Conservation (phyloP, 2,329 filamentous ascomycete species). For the Ophiostoma sp. region DNA sequence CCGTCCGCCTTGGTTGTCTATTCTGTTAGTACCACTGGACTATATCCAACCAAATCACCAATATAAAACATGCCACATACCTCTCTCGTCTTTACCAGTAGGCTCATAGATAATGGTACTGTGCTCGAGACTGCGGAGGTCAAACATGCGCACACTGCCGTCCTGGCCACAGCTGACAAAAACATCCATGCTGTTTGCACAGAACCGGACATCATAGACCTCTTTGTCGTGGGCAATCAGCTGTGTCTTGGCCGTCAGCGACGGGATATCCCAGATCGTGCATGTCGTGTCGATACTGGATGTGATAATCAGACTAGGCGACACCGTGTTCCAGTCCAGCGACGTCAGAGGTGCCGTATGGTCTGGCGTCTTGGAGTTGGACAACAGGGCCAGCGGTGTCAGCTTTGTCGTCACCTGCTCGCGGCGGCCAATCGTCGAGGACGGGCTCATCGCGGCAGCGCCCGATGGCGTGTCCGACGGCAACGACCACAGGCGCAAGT, state of each 20-base stretch:
- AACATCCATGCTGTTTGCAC: constrained; percentile 95
- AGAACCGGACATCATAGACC: constrained; percentile 97
- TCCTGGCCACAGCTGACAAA: constrained; percentile 98
- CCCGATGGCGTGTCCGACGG: constrained; percentile 60
- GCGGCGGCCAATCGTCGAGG: constrained; percentile 34
- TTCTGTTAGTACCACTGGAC: not conserved
- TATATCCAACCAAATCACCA: constrained; percentile 13
- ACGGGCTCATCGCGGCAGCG: constrained; percentile 45
- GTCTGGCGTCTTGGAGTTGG: constrained; percentile 96
- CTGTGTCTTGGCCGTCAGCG: constrained; percentile 94
- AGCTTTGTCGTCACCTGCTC: constrained; percentile 66
- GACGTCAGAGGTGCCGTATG: constrained; percentile 96
- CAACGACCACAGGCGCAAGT: constrained; percentile 88
- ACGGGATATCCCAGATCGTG: constrained; percentile 99
- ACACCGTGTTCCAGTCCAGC: constrained; percentile 96
- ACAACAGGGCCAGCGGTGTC: constrained; percentile 84
- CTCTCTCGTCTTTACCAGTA: constrained; percentile 73
- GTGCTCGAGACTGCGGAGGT: constrained; percentile 90
- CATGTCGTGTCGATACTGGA: constrained; percentile 98
- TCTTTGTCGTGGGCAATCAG: constrained; percentile 98
- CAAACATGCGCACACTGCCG: constrained; percentile 97
- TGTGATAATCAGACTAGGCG: constrained; percentile 94
- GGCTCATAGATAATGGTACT: constrained; percentile 99
- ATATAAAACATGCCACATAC: constrained; percentile 39
- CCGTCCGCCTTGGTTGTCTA: constrained; percentile 54